Percentiles rank a stretch among this genome's conserved stretches.
Conservation (phyloP, 257 asterid genomes). For the Apocynum venetum region DNA sequence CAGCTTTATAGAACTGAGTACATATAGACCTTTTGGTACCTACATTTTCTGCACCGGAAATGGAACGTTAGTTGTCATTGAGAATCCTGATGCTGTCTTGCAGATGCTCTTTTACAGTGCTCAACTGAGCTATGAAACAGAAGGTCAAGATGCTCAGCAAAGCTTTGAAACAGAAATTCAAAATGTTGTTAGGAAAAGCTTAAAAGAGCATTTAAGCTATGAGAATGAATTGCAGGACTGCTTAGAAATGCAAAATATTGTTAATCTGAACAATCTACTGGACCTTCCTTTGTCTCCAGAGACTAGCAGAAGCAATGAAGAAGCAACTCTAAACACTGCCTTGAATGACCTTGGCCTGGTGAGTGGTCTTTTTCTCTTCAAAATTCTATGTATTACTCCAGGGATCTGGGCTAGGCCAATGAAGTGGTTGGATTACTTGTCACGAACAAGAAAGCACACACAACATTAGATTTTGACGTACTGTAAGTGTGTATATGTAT, state of each 20-base stretch:
- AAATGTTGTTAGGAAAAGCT: conserved; percentile 36
- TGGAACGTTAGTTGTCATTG: conserved; percentile 55
- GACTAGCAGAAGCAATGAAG: conserved; percentile 35
- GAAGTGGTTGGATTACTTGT: no score
- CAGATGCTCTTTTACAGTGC: conserved; percentile 65
- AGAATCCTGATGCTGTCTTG: conserved; percentile 73
- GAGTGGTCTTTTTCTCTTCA: conserved; percentile 10
- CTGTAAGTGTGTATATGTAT: no score
- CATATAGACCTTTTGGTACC: conserved; percentile 72
- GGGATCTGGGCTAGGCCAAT: not conserved
- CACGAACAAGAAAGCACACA: no score
- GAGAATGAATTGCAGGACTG: conserved; percentile 58
- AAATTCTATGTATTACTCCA: not conserved
- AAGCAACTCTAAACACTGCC: conserved; percentile 28
- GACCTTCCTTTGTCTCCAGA: conserved; percentile 62
- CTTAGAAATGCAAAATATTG: conserved; percentile 65
- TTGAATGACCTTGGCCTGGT: conserved; percentile 77
- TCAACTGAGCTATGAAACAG: conserved; percentile 55
- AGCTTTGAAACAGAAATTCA: conserved; percentile 40
- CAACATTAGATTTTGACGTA: no score
- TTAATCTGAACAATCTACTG: conserved; percentile 40
- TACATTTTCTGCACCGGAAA: conserved; percentile 54
- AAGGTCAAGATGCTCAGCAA: conserved; percentile 41
- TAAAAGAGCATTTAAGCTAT: conserved; percentile 47
- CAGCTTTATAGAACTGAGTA: conserved; percentile 69